Conservation (phyloP, 768 basidiomycete species). For the Phanerodontia chrysosporium region DNA sequence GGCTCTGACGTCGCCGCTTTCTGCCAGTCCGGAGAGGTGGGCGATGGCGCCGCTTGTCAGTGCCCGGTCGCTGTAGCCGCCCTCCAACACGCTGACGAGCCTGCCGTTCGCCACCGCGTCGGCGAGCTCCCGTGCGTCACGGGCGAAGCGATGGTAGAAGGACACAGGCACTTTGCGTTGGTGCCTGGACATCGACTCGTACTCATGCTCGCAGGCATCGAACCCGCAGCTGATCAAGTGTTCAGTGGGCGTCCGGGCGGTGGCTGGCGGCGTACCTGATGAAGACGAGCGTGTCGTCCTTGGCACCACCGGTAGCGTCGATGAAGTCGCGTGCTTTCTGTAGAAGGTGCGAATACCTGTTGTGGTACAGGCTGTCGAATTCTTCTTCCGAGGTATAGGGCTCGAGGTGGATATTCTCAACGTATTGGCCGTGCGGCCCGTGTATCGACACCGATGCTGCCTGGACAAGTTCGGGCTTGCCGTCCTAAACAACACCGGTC, state of each 20-base stretch:
- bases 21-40: conserved; percentile 67
- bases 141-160: conserved; percentile 82
- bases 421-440: conserved; percentile 80
- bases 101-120: conserved; percentile 61
- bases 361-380: conserved; percentile 70
- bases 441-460: conserved; percentile 83
- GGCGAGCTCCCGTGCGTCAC: conserved; percentile 63
- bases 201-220: conserved; percentile 93
- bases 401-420: conserved; percentile 83
- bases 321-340: conserved; percentile 69
- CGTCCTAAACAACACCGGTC: conserved; percentile 50
- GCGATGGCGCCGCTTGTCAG: conserved; percentile 81
- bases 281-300: conserved; percentile 74
- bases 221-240: conserved; percentile 72
- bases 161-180: conserved; percentile 81
- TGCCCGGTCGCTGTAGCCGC: conserved; percentile 91
- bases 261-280: conserved; percentile 61
- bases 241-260: neutral
- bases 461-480: conserved; percentile 71
- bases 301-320: conserved; percentile 44
- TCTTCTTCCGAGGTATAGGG: conserved; percentile 67
- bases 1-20: conserved; percentile 17
- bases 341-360: conserved; percentile 58
- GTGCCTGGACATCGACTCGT: conserved; percentile 87
- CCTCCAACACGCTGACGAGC: conserved; percentile 87